Evolutionary conservation across 148 eudicot species (phyloP).

Genomic region (Cornus suecica): DNA sequence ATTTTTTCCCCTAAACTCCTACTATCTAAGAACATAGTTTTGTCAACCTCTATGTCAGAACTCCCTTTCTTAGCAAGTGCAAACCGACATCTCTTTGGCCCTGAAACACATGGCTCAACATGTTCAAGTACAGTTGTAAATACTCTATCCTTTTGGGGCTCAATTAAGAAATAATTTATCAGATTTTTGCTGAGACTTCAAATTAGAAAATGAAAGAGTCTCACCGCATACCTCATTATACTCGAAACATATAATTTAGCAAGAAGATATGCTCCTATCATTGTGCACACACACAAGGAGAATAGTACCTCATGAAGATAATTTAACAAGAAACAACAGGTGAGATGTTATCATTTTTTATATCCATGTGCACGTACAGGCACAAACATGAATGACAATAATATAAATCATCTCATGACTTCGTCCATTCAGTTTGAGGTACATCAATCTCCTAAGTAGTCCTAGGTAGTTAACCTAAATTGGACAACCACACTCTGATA

Average conservation of each 20-base stretch:
- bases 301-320: neutral
- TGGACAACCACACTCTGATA: too few relatives aligned
- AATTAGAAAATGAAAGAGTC: neutral
- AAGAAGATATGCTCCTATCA: slow-evolving; percentile 65
- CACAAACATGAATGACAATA: slow-evolving; percentile 5
- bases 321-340: slow-evolving; percentile 1
- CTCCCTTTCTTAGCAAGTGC: too few relatives aligned
- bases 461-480: too few relatives aligned
- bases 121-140: slow-evolving; percentile 41
- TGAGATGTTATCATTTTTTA: neutral
- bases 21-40: too few relatives aligned
- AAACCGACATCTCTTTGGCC: slow-evolving; percentile 53
- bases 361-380: neutral
- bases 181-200: neutral
- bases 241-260: slow-evolving; percentile 69
- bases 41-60: too few relatives aligned
- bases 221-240: slow-evolving; percentile 59
- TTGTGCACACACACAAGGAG: slow-evolving; percentile 25
- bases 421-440: slow-evolving; percentile 58
- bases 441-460: too few relatives aligned
- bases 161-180: slow-evolving; percentile 4
- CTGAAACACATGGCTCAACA: slow-evolving; percentile 62
- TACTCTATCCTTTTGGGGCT: slow-evolving; percentile 58
- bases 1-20: too few relatives aligned
- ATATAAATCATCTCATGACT: slow-evolving; percentile 57